Conservation (phyloP, 2,329 filamentous ascomycete genomes). For the Periconia sp. region DNA sequence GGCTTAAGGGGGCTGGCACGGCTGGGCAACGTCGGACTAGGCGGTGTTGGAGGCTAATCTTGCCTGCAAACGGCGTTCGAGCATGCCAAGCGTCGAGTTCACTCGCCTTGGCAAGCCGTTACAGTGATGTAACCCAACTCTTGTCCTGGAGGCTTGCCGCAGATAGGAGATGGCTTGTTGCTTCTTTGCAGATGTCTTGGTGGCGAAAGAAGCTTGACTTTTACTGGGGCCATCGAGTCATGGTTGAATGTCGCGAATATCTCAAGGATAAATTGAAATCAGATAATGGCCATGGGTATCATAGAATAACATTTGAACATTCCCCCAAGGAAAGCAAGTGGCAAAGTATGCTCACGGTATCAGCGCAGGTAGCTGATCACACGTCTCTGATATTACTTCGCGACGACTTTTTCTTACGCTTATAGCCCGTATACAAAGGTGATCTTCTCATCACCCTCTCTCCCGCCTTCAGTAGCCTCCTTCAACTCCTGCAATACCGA, state of each 20-base stretch:
- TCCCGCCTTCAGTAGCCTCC: constrained; percentile 35
- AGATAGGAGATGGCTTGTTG: not conserved
- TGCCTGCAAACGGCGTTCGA: not conserved
- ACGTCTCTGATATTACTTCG: no score
- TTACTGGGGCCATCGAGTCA: not conserved
- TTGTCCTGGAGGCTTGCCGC: not conserved
- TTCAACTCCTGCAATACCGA: constrained; percentile 33
- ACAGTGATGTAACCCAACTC: not conserved
- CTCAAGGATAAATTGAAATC: not conserved
- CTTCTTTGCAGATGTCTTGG: not conserved
- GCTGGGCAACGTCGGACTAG: constrained; percentile 3
- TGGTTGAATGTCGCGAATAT: not conserved
- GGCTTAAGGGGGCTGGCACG: not conserved
- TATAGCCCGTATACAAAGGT: constrained; percentile 49
- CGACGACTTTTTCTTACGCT: no score
- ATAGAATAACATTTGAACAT: not conserved
- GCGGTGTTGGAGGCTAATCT: constrained; percentile 1
- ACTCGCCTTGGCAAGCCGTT: not conserved
- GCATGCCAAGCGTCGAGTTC: not conserved
- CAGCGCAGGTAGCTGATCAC: no score
- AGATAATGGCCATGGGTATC: not conserved
- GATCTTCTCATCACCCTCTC: constrained; percentile 50
- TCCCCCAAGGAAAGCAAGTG: not conserved
- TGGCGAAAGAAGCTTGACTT: not conserved
- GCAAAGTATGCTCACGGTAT: no score